A percentile compares a stretch with the other conserved stretches of the same genome.
Conservation (phyloP, 345 rosid species). For the Lepidium africanum region DNA sequence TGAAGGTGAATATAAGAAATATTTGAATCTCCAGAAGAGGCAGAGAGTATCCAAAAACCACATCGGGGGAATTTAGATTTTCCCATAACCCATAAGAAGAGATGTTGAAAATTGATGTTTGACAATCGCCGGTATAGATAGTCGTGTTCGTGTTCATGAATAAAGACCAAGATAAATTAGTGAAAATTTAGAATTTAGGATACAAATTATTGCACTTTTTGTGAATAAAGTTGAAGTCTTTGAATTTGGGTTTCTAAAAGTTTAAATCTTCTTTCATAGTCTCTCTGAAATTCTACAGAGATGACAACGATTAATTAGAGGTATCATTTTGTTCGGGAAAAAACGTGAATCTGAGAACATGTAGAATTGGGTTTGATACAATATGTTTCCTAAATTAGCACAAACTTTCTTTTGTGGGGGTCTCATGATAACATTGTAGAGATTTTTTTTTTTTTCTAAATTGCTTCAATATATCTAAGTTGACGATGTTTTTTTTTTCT, state of each 20-base stretch:
- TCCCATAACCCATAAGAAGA: slow-evolving; percentile 19
- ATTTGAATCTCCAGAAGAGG: slow-evolving; percentile 25
- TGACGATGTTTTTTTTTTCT: no score
- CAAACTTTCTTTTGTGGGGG: neutral
- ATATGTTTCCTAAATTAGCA: neutral
- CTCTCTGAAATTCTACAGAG: neutral
- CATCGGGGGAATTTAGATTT: neutral
- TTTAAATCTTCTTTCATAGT: neutral
- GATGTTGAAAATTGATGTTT: neutral
- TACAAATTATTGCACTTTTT: neutral
- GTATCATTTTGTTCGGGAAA: neutral
- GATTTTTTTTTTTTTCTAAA: no score
- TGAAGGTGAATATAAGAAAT: neutral
- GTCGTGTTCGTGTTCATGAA: slow-evolving; percentile 15
- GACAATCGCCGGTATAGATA: neutral
- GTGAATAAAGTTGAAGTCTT: neutral
- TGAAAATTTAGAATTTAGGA: neutral
- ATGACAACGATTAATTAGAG: neutral
- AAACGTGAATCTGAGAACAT: neutral
- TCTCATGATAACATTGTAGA: no score
- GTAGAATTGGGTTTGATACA: neutral
- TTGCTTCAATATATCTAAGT: no score
- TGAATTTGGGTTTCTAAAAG: neutral
- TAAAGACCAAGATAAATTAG: neutral
- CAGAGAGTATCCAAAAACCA: slow-evolving; percentile 11